Evolutionary conservation across 768 basidiomycete genomes (phyloP).

Genomic region (Hortiboletus campestris): DNA sequence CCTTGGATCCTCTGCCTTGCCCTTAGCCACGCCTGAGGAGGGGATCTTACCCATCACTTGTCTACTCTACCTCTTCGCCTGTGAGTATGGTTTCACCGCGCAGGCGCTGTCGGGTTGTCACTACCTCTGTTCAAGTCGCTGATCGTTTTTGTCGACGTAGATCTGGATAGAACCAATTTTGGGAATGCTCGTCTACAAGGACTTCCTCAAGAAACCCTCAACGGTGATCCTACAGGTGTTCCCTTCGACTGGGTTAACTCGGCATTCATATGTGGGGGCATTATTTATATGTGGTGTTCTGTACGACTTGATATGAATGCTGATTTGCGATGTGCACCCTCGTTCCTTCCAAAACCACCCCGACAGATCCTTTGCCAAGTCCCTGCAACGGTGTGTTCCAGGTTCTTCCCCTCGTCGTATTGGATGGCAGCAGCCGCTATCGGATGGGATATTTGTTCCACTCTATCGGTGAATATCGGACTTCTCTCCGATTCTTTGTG

Average conservation of each 20-base stretch:
- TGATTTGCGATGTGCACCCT: neutral
- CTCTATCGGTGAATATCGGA: slow-evolving; percentile 53
- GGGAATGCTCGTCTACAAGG: slow-evolving; percentile 80
- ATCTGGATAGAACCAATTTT: slow-evolving; percentile 72
- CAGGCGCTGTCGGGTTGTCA: too few species aligned
- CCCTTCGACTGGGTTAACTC: slow-evolving; percentile 76
- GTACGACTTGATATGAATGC: neutral
- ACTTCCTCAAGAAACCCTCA: slow-evolving; percentile 61
- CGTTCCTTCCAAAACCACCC: neutral
- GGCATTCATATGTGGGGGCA: slow-evolving; percentile 61
- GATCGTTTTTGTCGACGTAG: slow-evolving; percentile 11
- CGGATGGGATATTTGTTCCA: slow-evolving; percentile 77
- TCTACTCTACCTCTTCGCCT: slow-evolving; percentile 72
- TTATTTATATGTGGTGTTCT: neutral
- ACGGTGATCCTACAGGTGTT: slow-evolving; percentile 62
- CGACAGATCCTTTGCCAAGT: slow-evolving; percentile 65
- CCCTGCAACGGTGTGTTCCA: slow-evolving; percentile 63
- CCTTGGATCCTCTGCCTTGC: neutral
- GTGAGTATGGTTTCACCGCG: slow-evolving; percentile 37
- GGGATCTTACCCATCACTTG: slow-evolving; percentile 55
- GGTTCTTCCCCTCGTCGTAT: slow-evolving; percentile 62
- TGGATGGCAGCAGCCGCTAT: slow-evolving; percentile 67
- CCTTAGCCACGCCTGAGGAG: slow-evolving; percentile 30
- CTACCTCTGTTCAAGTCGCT: neutral
- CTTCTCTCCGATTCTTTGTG: neutral